Conservation (phyloP, 768 basidiomycete genomes). For the Macrolepiota fuliginosa region DNA sequence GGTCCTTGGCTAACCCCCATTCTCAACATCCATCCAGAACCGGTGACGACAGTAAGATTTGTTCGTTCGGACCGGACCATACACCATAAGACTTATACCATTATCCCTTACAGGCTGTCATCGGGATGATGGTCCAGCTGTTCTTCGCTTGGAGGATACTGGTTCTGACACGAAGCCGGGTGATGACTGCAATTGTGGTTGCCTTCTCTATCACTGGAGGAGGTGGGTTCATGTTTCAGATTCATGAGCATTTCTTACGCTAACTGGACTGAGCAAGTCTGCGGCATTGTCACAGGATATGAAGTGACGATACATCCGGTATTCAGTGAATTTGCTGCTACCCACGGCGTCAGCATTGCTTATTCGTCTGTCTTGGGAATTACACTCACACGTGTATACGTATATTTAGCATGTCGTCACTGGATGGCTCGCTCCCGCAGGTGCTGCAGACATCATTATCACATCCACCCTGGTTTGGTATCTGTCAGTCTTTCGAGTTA, state of each 20-base stretch:
- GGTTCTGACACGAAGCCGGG: constrained; percentile 23
- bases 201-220: constrained; percentile 18
- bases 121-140: constrained; percentile 39
- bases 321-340: constrained; percentile 26
- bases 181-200: constrained; percentile 16
- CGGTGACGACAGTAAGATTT: constrained; percentile 37
- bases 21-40: constrained; percentile 28
- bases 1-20: background rate
- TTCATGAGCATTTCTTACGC: background rate
- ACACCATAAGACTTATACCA: background rate
- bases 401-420: constrained; percentile 21
- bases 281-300: constrained; percentile 26
- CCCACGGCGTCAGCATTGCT: background rate
- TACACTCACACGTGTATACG: background rate
- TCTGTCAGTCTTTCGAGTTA: constrained; percentile 27
- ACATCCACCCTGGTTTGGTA: constrained; percentile 40
- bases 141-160: constrained; percentile 42
- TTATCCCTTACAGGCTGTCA: constrained; percentile 34
- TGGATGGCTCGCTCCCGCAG: constrained; percentile 41
- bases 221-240: constrained; percentile 15
- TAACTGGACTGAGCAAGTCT: constrained; percentile 17
- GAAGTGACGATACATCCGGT: constrained; percentile 21
- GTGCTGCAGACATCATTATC: constrained; percentile 39
- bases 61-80: background rate
- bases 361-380: background rate